Evolutionary conservation across 305 asterid species (phyloP).

Genomic region (Solanum hybrid): DNA sequence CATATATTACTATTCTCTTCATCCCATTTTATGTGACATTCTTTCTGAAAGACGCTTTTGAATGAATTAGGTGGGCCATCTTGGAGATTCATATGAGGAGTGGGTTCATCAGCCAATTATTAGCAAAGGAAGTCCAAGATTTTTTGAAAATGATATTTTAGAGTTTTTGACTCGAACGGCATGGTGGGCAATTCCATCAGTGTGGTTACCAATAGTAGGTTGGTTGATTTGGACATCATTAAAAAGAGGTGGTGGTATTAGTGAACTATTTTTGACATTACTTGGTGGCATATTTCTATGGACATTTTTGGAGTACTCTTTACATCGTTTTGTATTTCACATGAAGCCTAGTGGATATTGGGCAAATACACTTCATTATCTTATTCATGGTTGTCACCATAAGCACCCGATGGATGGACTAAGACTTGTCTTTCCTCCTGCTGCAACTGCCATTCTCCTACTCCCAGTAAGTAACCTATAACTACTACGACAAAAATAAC

Average conservation of each 20-base stretch:
- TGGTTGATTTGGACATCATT: slow-evolving; percentile 41
- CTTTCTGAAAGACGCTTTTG: background rate
- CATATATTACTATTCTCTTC: background rate
- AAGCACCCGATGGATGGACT: slow-evolving; percentile 95
- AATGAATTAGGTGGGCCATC: slow-evolving; percentile 70
- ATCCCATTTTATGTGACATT: too few relatives aligned
- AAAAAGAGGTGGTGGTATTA: slow-evolving; percentile 17
- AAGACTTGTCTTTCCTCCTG: slow-evolving; percentile 87
- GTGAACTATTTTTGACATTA: slow-evolving; percentile 6
- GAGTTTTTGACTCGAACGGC: slow-evolving; percentile 72
- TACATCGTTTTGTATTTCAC: slow-evolving; percentile 89
- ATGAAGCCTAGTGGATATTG: slow-evolving; percentile 62
- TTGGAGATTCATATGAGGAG: slow-evolving; percentile 71
- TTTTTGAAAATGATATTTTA: slow-evolving; percentile 32
- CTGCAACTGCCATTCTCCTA: slow-evolving; percentile 60
- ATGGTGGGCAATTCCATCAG: slow-evolving; percentile 76
- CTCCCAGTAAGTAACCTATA: slow-evolving; percentile 33
- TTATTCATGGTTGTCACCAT: slow-evolving; percentile 93
- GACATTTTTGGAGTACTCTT: slow-evolving; percentile 73
- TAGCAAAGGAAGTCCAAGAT: slow-evolving; percentile 50
- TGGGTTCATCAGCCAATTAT: slow-evolving; percentile 81
- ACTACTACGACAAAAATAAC: too few relatives aligned
- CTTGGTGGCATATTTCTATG: slow-evolving; percentile 48
- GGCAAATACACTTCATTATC: slow-evolving; percentile 84
- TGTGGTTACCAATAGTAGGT: slow-evolving; percentile 77